Evolutionary conservation across 495 filamentous ascomycete genomes (phyloP), one percentile per base, ranked within the genome.

Genomic region (Xylona heveae): DNA sequence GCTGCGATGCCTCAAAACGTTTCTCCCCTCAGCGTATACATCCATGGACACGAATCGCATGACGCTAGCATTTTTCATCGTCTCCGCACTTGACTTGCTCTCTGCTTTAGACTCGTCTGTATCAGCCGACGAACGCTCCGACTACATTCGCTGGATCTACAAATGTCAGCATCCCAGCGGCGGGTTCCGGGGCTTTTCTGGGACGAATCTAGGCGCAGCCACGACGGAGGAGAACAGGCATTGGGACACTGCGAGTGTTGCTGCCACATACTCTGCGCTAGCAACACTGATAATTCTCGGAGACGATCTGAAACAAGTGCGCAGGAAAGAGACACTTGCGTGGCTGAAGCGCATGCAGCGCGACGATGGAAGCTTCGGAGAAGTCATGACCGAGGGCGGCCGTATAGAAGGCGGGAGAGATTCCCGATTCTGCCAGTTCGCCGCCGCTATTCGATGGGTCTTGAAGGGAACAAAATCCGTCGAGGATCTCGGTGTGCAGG

Each of bases 41-140:
- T 62, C 67, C 44, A 85, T 74, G 48, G 88, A 97, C 52, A 77
- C 76, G 33, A 82, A 78, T 49, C 83, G 88, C 40, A 74, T 94
- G 51, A 75, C 73, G 1, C 67, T 95, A 13, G 81, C 74, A 36
- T 93, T 72, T 55, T 90, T 97, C 57, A 78, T 75, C 24, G 56
- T 95, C 36, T 66, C 71, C 5, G 79, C 82, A 2, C 62, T 91
- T 19, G 88, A 97, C 42, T 54, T 92, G 0, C 67, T 83, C 17
- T 75, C 67, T 20, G 59, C 51, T 5, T 63, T 79, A n/a, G 38
- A 65, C 1, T 54, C 49, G 27, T 58, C 58, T 13, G 66, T 66
- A 10, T 65, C 66, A 12, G 46, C 50, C 3, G 57, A 59, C 30
- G 75, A 83, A 35, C 58, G 74, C 33, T 39, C 53, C 38, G 59